Percentiles rank a stretch among this genome's conserved stretches.
Conservation (phyloP, 805 yeast species). For the Kazachstania africana region DNA sequence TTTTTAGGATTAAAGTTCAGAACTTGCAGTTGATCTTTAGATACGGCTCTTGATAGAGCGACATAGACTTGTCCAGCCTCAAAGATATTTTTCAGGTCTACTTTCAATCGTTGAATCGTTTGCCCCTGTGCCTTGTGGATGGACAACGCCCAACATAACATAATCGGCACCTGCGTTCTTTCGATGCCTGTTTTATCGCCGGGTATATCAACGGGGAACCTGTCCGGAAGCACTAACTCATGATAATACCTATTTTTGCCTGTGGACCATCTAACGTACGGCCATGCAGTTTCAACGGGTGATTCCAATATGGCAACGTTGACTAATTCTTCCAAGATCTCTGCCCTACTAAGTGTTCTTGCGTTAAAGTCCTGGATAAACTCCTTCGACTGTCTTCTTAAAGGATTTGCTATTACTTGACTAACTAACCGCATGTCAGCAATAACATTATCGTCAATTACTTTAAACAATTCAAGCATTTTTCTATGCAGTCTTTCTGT, state of each 20-base stretch:
- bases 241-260: conserved; percentile 18
- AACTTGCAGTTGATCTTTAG: conserved; percentile 53
- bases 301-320: conserved; percentile 12
- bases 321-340: conserved; percentile 9
- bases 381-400: conserved; percentile 14
- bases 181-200: conserved; percentile 23
- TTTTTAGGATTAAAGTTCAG: conserved; percentile 48
- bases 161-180: conserved; percentile 54
- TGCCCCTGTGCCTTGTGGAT: conserved; percentile 84
- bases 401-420: conserved; percentile 19
- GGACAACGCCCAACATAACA: conserved; percentile 73
- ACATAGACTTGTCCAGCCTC: conserved; percentile 82
- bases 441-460: conserved; percentile 19
- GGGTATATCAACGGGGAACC: conserved; percentile 30
- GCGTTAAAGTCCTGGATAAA: conserved; percentile 17
- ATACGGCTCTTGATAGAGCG: conserved; percentile 68
- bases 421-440: conserved; percentile 26
- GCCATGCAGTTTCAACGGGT: conserved; percentile 13
- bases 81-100: conserved; percentile 53
- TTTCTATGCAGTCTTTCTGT: conserved; percentile 17
- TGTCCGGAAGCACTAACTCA: conserved; percentile 28
- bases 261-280: conserved; percentile 26
- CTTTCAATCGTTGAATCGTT: conserved; percentile 58
- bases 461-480: conserved; percentile 15
- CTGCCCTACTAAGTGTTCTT: conserved; percentile 11